Percentiles rank a stretch among this genome's conserved stretches.
These are phyloP conservation scores for Phytopythium cucurbitacearum DNA, from an alignment of 352 stramenopile species.

Conservation along the genomic window DNA sequence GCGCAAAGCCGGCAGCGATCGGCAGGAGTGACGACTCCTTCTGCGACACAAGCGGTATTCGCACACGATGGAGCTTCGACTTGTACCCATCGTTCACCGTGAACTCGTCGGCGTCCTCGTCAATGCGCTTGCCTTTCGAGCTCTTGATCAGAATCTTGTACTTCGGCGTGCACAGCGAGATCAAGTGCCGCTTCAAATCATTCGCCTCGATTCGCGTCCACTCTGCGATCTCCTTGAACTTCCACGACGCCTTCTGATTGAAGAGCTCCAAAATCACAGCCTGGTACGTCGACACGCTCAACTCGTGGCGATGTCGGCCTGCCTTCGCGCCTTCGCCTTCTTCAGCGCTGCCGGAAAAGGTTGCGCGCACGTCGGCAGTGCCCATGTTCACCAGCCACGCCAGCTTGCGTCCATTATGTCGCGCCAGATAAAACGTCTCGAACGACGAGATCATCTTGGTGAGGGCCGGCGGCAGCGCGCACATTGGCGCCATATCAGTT, in stretches of 20 bases:
- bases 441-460: constrained; percentile 85
- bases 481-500: constrained; percentile 78
- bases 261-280: constrained; percentile 98
- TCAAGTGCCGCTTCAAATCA: constrained; percentile 93
- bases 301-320: constrained; percentile 84
- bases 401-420: constrained; percentile 94
- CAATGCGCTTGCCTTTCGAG: constrained; percentile 96
- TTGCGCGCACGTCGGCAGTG: constrained; percentile 89
- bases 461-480: constrained; percentile 78
- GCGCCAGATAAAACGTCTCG: constrained; percentile 92
- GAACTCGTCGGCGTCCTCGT: constrained; percentile 92
- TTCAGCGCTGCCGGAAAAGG: constrained; percentile 71
- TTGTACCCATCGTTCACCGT: constrained; percentile 94
- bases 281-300: constrained; percentile 98
- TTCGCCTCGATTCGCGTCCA: constrained; percentile 85
- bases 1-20: constrained; percentile 16
- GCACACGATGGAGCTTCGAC: constrained; percentile 88
- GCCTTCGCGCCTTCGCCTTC: constrained; percentile 8
- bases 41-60: constrained; percentile 81
- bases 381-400: constrained; percentile 94
- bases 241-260: constrained; percentile 84
- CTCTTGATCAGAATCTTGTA: constrained; percentile 96
- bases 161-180: constrained; percentile 97
- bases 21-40: constrained; percentile 72
- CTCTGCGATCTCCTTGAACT: constrained; percentile 88